Percentiles rank a stretch among this genome's conserved stretches.
These are phyloP conservation scores for Pseudopyrenochaeta lycopersici DNA, from an alignment of 2,329 filamentous ascomycete genomes.

Conservation along the genomic window DNA sequence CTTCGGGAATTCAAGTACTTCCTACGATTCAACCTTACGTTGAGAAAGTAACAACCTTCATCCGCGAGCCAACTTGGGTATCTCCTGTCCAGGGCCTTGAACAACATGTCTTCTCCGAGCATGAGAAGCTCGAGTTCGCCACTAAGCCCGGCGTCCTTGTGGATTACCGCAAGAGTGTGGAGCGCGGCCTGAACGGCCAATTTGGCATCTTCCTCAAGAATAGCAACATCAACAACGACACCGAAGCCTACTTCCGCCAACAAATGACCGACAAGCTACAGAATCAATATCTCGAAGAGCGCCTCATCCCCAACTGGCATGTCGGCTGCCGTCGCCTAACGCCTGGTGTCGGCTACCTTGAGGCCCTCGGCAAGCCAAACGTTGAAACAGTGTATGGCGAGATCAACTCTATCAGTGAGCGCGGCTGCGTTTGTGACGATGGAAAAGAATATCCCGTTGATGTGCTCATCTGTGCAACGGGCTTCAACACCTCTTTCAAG, in stretches of 20 bases:
- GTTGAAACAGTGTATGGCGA: slow-evolving; percentile 53
- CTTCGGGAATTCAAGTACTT: slow-evolving; percentile 64
- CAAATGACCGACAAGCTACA: slow-evolving; percentile 54
- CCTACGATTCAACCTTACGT: slow-evolving; percentile 57
- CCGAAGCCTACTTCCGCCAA: slow-evolving; percentile 56
- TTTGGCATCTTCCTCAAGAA: slow-evolving; percentile 59
- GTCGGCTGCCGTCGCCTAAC: slow-evolving; percentile 55
- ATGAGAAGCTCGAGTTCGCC: slow-evolving; percentile 55
- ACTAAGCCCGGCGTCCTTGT: slow-evolving; percentile 51
- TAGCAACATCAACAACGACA: slow-evolving; percentile 52
- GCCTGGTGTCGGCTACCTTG: slow-evolving; percentile 55
- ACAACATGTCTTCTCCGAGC: slow-evolving; percentile 52
- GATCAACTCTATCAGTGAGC: slow-evolving; percentile 44
- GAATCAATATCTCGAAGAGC: slow-evolving; percentile 39
- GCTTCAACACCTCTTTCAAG: slow-evolving; percentile 51
- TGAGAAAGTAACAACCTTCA: slow-evolving; percentile 59
- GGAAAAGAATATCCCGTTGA: slow-evolving; percentile 47
- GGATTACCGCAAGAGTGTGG: slow-evolving; percentile 56
- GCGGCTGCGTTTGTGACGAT: slow-evolving; percentile 50
- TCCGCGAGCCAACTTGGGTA: slow-evolving; percentile 62
- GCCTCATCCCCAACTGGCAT: slow-evolving; percentile 47
- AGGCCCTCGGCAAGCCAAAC: slow-evolving; percentile 53
- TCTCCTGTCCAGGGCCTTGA: slow-evolving; percentile 56
- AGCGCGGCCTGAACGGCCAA: slow-evolving; percentile 57
- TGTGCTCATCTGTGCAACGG: slow-evolving; percentile 49